A percentile compares a stretch with the other conserved stretches of the same genome.
phyloP scores from a whole-genome alignment of 768 basidiomycete species.

The Lentinula lateritia region DNA sequence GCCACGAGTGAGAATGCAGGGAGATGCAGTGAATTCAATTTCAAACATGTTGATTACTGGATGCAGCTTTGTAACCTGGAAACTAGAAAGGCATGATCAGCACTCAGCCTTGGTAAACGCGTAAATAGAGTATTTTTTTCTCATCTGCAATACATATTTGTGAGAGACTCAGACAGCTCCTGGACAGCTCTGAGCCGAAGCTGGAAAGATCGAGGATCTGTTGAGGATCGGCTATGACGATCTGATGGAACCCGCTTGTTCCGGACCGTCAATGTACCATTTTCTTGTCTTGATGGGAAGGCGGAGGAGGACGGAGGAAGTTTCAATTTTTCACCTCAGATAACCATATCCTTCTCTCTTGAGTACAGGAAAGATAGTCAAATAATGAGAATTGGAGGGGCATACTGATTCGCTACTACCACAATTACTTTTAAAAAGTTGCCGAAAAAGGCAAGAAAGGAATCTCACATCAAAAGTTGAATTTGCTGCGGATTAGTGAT shows the following conservation, averaged over 20 bases:
- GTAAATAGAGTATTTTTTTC: not conserved
- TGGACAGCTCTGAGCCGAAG: not conserved
- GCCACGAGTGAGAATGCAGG: not conserved
- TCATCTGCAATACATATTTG: not conserved
- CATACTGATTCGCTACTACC: too few relatives aligned
- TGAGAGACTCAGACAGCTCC: not conserved
- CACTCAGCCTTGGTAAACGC: not conserved
- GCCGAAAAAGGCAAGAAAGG: not conserved
- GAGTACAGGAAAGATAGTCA: not conserved
- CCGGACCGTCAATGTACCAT: not conserved
- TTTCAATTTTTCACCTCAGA: not conserved
- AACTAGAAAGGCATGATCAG: not conserved
- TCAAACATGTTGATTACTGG: not conserved
- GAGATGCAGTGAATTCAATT: not conserved
- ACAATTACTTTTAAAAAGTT: not conserved
- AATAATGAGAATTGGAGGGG: too few relatives aligned
- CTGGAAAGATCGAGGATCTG: not conserved
- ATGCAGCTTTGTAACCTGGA: not conserved
- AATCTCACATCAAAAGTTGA: not conserved
- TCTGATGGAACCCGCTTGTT: not conserved
- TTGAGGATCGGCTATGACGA: not conserved
- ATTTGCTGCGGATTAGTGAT: slow-evolving; percentile 1
- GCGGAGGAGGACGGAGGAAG: not conserved
- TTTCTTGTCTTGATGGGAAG: not conserved
- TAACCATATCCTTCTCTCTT: not conserved